These are phyloP conservation scores for Trichosporon coremiiforme DNA, from an alignment of 1,284 basidiomycete species.

Conservation along the genomic window DNA sequence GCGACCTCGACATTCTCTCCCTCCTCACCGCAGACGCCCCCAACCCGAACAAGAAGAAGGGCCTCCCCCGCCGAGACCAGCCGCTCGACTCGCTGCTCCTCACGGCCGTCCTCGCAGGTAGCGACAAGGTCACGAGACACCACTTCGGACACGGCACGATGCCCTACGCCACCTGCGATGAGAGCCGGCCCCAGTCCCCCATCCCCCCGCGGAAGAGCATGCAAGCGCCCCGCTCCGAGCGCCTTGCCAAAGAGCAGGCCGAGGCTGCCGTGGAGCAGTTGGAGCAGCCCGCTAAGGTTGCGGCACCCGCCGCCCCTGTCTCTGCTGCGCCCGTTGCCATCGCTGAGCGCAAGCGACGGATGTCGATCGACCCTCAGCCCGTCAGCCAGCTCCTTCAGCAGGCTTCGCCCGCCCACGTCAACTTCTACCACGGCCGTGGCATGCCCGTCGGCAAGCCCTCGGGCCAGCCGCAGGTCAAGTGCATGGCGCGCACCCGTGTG, in stretches of 20 bases:
- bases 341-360: constrained; percentile 39
- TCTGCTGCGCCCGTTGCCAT: not conserved
- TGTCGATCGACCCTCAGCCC: constrained; percentile 53
- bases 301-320: not conserved
- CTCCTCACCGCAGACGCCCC: constrained; percentile 44
- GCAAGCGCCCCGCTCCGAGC: constrained; percentile 53
- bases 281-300: constrained; percentile 7
- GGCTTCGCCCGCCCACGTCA: constrained; percentile 38
- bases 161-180: constrained; percentile 53
- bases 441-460: constrained; percentile 20
- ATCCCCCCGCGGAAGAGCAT: constrained; percentile 32
- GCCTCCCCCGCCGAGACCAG: constrained; percentile 29
- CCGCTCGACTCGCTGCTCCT: constrained; percentile 53
- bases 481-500: constrained; percentile 95
- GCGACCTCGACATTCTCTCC: constrained; percentile 48
- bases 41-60: constrained; percentile 7
- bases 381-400: constrained; percentile 46
- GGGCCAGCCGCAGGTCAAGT: constrained; percentile 56
- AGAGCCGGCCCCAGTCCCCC: constrained; percentile 45
- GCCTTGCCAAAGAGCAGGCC: constrained; percentile 35
- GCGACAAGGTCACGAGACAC: constrained; percentile 49
- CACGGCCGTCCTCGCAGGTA: constrained; percentile 53
- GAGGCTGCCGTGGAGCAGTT: constrained; percentile 23
- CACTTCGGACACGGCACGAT: constrained; percentile 54
- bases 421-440: constrained; percentile 29